Evolutionary conservation across 371 early-diverging fungal species (phyloP).

Genomic region (Entomophthora muscae): DNA sequence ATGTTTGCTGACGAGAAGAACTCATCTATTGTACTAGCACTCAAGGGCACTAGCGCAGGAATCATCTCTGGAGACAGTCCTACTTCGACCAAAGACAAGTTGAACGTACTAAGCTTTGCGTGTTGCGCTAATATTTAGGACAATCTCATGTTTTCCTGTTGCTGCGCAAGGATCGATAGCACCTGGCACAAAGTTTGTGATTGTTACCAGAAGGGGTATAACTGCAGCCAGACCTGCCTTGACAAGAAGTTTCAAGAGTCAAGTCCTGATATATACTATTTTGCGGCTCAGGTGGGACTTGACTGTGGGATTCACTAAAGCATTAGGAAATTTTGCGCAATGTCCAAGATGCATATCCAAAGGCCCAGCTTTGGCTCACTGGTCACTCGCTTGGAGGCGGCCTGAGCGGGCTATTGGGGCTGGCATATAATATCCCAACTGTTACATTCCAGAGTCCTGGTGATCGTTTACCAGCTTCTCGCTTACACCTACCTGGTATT

Average conservation of each 20-base stretch:
- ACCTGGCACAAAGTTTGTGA: constrained; percentile 74
- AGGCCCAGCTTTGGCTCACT: constrained; percentile 61
- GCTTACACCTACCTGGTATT: constrained; percentile 56
- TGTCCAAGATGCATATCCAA: constrained; percentile 39
- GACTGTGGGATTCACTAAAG: neutral
- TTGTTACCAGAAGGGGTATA: constrained; percentile 40
- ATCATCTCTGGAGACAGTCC: constrained; percentile 54
- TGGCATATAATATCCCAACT: constrained; percentile 71
- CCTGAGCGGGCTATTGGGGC: constrained; percentile 56
- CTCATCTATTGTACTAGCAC: constrained; percentile 51
- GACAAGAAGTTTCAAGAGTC: constrained; percentile 29
- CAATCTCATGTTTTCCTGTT: constrained; percentile 90
- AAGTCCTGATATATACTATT: constrained; percentile 55
- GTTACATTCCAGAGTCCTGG: constrained; percentile 83
- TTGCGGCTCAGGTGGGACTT: constrained; percentile 43
- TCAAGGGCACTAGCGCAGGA: constrained; percentile 83
- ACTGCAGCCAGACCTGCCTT: constrained; percentile 47
- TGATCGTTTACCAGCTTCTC: constrained; percentile 54
- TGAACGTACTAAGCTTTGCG: constrained; percentile 31
- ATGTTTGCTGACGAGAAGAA: constrained; percentile 53
- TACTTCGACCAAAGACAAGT: constrained; percentile 66
- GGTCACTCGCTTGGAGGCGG: constrained; percentile 93
- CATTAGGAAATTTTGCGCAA: constrained; percentile 31
- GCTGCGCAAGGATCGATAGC: constrained; percentile 81
- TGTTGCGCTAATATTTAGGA: constrained; percentile 27